Evolutionary conservation across 2,329 filamentous ascomycete species (phyloP), one percentile per base, ranked within the genome.

Genomic region (Venturiaceae sp.): DNA sequence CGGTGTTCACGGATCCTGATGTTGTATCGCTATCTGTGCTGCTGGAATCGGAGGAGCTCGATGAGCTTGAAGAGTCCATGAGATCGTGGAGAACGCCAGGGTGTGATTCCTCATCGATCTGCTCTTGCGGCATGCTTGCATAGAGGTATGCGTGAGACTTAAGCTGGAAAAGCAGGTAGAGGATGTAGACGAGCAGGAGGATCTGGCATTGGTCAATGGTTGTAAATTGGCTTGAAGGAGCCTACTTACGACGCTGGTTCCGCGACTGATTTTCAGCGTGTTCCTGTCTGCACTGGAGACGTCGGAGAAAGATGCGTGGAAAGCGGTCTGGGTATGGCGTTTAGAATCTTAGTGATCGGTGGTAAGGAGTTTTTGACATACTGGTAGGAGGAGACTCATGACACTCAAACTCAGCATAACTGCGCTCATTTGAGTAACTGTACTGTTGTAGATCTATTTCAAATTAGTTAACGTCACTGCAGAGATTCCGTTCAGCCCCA

Each of bases 351-450:
- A 8, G 13, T 2, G 23, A 34, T 30, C 14, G 2, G n/a, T 47
- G 30, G 1, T 2, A 8, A 32, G 30, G 5, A 7, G 8, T 2
- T 19, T 21, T 26, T 19, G 19, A 36, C 14, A 73, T 73, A 88
- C 86, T 1, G 92, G 91, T 13, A 96, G 75, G 28, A 96, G 81
- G 23, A 96, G 78, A 76, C 91, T 96, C 73, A 90, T 92, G 61
- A 95, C 92, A 68, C 88, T 92, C 72, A 96, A 73, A 77, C 90
- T 95, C 64, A 96, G 82, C 65, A 96, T 79, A 74, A 90, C 95
- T 55, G 92, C 92, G 69, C 90, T 96, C 90, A 96, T 96, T 71
- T 96, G 91, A 0, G 91, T 96, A 60, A 96, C 90, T 23, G 90
- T 96, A 73, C 85, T 94, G 74, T 96, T 96, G 75, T 96, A 96